phyloP scores from a whole-genome alignment of 352 stramenopile genomes.

The Pythium phragmiticola region DNA sequence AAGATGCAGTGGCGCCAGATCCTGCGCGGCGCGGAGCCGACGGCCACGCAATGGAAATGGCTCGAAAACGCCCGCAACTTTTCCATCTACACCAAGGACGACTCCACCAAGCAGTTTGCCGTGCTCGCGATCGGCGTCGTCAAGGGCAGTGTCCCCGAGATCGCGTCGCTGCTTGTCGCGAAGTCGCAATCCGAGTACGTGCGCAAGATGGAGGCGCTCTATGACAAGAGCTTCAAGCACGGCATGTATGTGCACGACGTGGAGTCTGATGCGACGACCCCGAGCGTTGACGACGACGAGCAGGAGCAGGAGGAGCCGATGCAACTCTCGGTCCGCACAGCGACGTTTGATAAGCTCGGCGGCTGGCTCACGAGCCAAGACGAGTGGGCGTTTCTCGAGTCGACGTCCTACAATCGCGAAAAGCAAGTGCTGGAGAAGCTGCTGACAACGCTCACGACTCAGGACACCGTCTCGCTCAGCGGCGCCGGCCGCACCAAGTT shows the following conservation, averaged over 20 bases:
- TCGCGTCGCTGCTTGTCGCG: constrained; percentile 10
- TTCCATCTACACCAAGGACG: constrained; percentile 10
- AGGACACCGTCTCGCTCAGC: background rate
- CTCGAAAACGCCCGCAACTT: constrained; percentile 12
- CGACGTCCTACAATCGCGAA: background rate
- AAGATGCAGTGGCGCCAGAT: constrained; percentile 19
- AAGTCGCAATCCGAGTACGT: constrained; percentile 9
- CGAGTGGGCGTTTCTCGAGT: constrained; percentile 24
- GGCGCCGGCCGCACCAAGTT: background rate
- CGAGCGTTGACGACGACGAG: background rate
- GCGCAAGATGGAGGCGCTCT: constrained; percentile 19
- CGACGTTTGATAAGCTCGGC: constrained; percentile 12
- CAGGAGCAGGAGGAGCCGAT: background rate
- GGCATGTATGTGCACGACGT: constrained; percentile 13
- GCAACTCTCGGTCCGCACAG: constrained; percentile 18
- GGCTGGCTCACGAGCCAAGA: constrained; percentile 19
- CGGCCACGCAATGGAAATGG: constrained; percentile 21
- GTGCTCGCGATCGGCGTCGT: constrained; percentile 22
- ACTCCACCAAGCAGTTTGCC: background rate
- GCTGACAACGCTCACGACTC: constrained; percentile 1
- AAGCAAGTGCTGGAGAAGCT: constrained; percentile 10
- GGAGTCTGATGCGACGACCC: background rate
- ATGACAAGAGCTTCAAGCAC: constrained; percentile 19
- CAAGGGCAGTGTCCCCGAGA: constrained; percentile 16
- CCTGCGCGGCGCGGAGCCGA: constrained; percentile 3